Conservation (phyloP, 2,329 filamentous ascomycete genomes). For the Zelopaecilomyces penicillatus region DNA sequence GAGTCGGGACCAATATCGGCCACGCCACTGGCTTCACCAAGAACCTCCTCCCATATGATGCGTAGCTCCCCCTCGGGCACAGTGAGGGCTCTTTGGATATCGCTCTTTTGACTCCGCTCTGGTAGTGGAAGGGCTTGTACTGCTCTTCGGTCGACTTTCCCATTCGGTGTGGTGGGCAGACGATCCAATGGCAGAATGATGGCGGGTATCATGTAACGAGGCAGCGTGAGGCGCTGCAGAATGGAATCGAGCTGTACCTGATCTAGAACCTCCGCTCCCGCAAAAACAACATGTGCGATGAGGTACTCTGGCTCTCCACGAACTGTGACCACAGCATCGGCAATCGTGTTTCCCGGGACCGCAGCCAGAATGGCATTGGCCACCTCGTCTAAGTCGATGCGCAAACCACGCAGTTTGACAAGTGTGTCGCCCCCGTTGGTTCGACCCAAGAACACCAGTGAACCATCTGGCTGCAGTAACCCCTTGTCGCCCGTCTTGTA, state of each 20-base stretch:
- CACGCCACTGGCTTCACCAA: background rate
- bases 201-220: conserved; percentile 26
- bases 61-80: background rate
- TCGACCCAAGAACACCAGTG: conserved; percentile 26
- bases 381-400: conserved; percentile 38
- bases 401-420: conserved; percentile 36
- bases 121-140: conserved; percentile 15
- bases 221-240: conserved; percentile 13
- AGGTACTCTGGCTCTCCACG: conserved; percentile 12
- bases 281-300: conserved; percentile 18
- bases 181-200: conserved; percentile 15
- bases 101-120: background rate
- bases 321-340: conserved; percentile 16
- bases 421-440: conserved; percentile 30
- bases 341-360: conserved; percentile 9
- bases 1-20: background rate
- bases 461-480: conserved; percentile 23
- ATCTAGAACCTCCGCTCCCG: background rate
- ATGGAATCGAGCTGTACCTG: conserved; percentile 4
- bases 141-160: conserved; percentile 23
- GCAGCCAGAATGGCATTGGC: conserved; percentile 15
- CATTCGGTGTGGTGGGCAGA: conserved; percentile 19
- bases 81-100: background rate
- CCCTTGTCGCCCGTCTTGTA: conserved; percentile 36
- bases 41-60: background rate